Evolutionary conservation across 306 rosid genomes (phyloP), one percentile per base, ranked within the genome.

Genomic region (Lathyrus tuberosus): DNA sequence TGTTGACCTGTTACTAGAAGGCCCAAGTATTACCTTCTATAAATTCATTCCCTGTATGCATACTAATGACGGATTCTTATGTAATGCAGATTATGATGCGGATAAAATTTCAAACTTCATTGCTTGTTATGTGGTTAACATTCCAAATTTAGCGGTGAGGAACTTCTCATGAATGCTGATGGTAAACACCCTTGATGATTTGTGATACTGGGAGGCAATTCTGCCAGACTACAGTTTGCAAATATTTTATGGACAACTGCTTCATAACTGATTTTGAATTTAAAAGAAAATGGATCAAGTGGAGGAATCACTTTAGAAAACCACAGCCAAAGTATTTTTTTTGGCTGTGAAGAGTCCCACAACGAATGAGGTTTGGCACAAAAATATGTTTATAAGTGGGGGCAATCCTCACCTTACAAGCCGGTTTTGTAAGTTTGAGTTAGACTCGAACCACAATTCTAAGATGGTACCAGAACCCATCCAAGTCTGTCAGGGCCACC

Each of bases 111-210:
- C 97, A 57, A 42, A 71, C 75, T 88, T 88, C 81, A 84, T 93
- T 77, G 78, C 54, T 67, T 70, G 73, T 81, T 87, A 85, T 80
- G 89, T 67, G 78, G 70, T 78, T 78, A 77, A 86, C 88, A 75
- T 86, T 79, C 98, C 91, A 70, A 88, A 90, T 84, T 81, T 86
- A 85, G 84, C 15, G 97, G 98, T 93, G 87, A 93, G 96, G 83
- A 88, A 79, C 86, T 88, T 90, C 77, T 82, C 86, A 81, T 86
- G 89, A 83, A 78, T 80, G 63, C 67, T 76, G 64, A 86, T 81
- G 82, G 86, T 82, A 88, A 54, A 84, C 70, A 67, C 73, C 74
- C 82, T 78, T 77, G 66, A 68, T 82, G 86, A 82, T 71, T 73
- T 69, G 69, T 74, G 68, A 70, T 76, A 47, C 44, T 65, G 26